phyloP scores from a whole-genome alignment of 2,329 filamentous ascomycete species.

The Fusarium xylarioides region DNA sequence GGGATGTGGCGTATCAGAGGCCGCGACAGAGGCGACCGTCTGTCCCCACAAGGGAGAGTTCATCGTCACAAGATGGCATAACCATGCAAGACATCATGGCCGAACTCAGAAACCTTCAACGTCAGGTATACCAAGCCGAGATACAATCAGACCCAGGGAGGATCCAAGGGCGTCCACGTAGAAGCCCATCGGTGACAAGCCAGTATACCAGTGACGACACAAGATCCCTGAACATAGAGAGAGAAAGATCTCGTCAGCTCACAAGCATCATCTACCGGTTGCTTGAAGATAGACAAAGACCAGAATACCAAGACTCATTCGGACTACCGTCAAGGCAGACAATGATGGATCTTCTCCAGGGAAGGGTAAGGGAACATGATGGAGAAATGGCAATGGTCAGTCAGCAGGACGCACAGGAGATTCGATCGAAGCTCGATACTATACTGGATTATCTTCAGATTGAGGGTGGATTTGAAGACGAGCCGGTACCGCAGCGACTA shows the following conservation, averaged over 20 bases:
- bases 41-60: not conserved
- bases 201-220: not conserved
- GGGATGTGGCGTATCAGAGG: not conserved
- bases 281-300: not conserved
- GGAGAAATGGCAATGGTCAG: not conserved
- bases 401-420: not conserved
- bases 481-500: not conserved
- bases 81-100: not conserved
- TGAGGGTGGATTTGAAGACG: not conserved
- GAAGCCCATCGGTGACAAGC: not conserved
- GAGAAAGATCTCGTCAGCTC: constrained; percentile 1
- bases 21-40: not conserved
- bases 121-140: not conserved
- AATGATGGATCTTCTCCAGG: not conserved
- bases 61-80: not conserved
- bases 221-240: not conserved
- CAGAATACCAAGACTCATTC: not conserved
- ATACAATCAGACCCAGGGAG: constrained; percentile 3
- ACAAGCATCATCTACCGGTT: not conserved
- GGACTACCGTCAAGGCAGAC: not conserved
- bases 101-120: not conserved
- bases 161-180: not conserved
- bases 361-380: not conserved
- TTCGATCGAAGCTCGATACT: not conserved
- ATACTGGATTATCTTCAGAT: not conserved